Conservation (phyloP, 1,284 basidiomycete genomes). For the Phlebopus sp. region DNA sequence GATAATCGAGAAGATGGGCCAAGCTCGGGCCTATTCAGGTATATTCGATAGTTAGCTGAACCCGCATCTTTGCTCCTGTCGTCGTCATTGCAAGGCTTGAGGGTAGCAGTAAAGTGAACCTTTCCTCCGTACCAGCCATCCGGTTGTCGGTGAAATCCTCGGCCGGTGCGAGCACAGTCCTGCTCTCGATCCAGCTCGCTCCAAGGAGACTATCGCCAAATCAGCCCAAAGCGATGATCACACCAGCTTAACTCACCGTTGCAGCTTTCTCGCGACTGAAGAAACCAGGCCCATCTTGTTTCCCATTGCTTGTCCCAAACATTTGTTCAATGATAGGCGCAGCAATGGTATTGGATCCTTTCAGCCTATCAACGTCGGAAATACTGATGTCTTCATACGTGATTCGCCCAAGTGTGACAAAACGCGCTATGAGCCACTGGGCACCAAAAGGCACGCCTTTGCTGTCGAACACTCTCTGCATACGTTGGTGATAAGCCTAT, state of each 20-base stretch:
- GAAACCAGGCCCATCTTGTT: constrained; percentile 9
- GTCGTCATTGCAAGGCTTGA: constrained; percentile 15
- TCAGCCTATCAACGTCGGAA: constrained; percentile 26
- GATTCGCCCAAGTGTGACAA: constrained; percentile 27
- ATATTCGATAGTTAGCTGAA: constrained; percentile 29
- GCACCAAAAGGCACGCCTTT: constrained; percentile 36
- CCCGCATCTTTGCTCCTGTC: constrained; percentile 4
- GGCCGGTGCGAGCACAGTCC: constrained; percentile 7
- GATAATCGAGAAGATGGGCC: constrained; percentile 43
- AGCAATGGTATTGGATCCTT: constrained; percentile 27
- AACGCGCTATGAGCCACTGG: constrained; percentile 41
- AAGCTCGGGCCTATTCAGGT: constrained; percentile 39
- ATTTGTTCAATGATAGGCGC: constrained; percentile 18
- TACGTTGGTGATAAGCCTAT: constrained; percentile 9
- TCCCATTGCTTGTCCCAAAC: neutral
- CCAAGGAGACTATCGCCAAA: constrained; percentile 38
- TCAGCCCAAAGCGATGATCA: neutral
- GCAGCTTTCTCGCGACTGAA: constrained; percentile 38
- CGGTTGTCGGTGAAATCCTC: constrained; percentile 35
- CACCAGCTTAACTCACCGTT: constrained; percentile 27
- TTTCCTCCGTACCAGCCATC: constrained; percentile 44
- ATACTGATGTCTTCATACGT: constrained; percentile 26
- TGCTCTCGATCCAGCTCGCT: constrained; percentile 44
- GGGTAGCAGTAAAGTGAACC: constrained; percentile 39
- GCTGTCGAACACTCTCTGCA: constrained; percentile 28